These are phyloP conservation scores for Starmerella kuoi DNA, from an alignment of 805 yeast genomes.

Conservation along the genomic window DNA sequence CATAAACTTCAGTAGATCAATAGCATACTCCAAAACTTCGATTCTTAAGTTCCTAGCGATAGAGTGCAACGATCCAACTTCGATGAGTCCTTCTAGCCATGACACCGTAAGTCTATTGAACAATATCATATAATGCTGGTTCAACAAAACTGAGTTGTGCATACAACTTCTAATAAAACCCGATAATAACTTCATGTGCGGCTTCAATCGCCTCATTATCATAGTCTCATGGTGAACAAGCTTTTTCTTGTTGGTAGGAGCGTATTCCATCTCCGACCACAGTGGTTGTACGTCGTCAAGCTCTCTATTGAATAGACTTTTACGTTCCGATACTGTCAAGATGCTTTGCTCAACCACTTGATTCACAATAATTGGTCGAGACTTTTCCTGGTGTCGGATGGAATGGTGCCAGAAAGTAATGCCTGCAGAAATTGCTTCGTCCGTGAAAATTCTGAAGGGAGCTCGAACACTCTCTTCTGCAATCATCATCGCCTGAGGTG, in stretches of 20 bases:
- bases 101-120: slow-evolving; percentile 45
- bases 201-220: slow-evolving; percentile 42
- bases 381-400: slow-evolving; percentile 49
- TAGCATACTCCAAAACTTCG: slow-evolving; percentile 56
- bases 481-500: slow-evolving; percentile 8
- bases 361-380: slow-evolving; percentile 49
- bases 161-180: slow-evolving; percentile 66
- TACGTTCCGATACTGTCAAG: slow-evolving; percentile 41
- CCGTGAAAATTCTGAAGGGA: slow-evolving; percentile 59
- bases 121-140: slow-evolving; percentile 41
- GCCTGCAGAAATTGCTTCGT: slow-evolving; percentile 48
- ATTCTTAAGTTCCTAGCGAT: slow-evolving; percentile 63
- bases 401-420: slow-evolving; percentile 72
- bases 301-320: slow-evolving; percentile 52
- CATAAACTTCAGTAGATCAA: slow-evolving; percentile 52
- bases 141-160: slow-evolving; percentile 26
- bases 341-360: slow-evolving; percentile 65
- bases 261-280: slow-evolving; percentile 68
- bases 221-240: slow-evolving; percentile 41
- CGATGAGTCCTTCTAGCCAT: slow-evolving; percentile 39
- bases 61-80: slow-evolving; percentile 66
- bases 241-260: slow-evolving; percentile 62
- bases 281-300: slow-evolving; percentile 50
- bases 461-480: slow-evolving; percentile 31
- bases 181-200: slow-evolving; percentile 54